phyloP scores from a whole-genome alignment of 2,329 filamentous ascomycete genomes.

The Conoideocrella luteorostrata region DNA sequence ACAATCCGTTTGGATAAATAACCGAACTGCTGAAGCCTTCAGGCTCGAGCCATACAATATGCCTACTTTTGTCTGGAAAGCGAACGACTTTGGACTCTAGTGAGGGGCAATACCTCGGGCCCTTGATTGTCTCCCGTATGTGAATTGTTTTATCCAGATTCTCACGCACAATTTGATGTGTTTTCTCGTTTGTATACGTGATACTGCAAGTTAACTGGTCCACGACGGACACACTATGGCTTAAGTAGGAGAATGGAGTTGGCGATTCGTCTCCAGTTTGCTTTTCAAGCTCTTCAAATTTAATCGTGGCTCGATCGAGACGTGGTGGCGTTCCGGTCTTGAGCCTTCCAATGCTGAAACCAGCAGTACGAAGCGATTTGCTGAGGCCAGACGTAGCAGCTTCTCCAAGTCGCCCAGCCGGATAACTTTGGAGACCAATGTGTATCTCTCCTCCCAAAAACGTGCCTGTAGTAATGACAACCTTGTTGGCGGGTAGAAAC shows the following conservation, averaged over 20 bases:
- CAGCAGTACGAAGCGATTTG: constrained; percentile 80
- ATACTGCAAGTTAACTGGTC: constrained; percentile 81
- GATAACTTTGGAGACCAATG: constrained; percentile 77
- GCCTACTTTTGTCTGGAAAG: constrained; percentile 71
- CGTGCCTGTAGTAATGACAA: constrained; percentile 93
- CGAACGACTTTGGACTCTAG: constrained; percentile 90
- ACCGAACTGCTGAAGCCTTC: constrained; percentile 88
- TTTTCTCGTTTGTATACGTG: constrained; percentile 76
- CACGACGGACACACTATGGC: constrained; percentile 68
- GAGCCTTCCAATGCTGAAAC: constrained; percentile 80
- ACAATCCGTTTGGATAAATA: constrained; percentile 93
- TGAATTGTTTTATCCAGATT: constrained; percentile 97
- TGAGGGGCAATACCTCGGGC: constrained; percentile 91
- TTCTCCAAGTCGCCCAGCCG: constrained; percentile 88
- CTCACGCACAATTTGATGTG: constrained; percentile 76
- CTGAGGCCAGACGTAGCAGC: constrained; percentile 88
- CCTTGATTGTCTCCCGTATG: constrained; percentile 90
- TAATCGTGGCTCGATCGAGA: constrained; percentile 73
- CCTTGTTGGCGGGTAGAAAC: constrained; percentile 69
- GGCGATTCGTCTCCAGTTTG: constrained; percentile 83
- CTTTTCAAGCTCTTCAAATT: constrained; percentile 63
- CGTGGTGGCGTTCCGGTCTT: constrained; percentile 96
- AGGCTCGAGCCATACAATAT: constrained; percentile 95
- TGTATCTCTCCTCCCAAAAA: constrained; percentile 96
- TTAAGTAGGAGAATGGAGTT: constrained; percentile 85